Conservation (phyloP, 805 yeast species). For the Pichia heedii region DNA sequence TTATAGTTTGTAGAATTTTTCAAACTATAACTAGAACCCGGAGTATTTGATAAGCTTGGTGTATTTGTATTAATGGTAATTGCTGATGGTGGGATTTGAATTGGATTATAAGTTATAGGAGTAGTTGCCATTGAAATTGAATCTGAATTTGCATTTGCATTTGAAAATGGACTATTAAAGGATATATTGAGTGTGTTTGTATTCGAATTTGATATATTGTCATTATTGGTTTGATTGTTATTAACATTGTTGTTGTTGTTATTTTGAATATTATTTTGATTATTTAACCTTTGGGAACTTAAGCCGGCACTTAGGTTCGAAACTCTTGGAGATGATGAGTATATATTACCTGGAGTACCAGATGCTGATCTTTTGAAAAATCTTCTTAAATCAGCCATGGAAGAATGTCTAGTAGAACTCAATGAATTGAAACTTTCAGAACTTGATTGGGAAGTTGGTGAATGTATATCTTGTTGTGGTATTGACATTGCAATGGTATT, state of each 20-base stretch:
- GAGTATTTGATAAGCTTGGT: conserved; percentile 17
- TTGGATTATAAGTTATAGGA: conserved; percentile 1
- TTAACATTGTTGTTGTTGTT: not conserved
- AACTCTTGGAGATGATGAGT: conserved; percentile 21
- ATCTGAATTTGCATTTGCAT: not conserved
- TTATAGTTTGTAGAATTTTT: conserved; percentile 17
- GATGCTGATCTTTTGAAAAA: conserved; percentile 47
- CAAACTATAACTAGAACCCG: conserved; percentile 2
- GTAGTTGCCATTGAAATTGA: not conserved
- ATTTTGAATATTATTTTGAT: not conserved
- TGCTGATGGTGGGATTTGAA: conserved; percentile 5
- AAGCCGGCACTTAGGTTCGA: conserved; percentile 30
- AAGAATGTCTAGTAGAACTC: conserved; percentile 51
- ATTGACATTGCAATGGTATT: not conserved
- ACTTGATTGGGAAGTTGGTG: conserved; percentile 26
- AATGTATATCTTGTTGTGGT: conserved; percentile 13
- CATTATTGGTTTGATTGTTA: not conserved
- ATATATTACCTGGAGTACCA: conserved; percentile 5
- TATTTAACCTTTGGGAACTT: conserved; percentile 22
- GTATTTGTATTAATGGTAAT: conserved; percentile 4
- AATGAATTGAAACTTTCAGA: conserved; percentile 20
- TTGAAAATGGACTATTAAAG: not conserved
- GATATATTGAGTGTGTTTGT: not conserved
- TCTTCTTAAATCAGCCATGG: conserved; percentile 70
- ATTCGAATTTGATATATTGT: not conserved